These are phyloP conservation scores for Amanita molliuscula DNA, from an alignment of 768 basidiomycete genomes.

Conservation along the genomic window DNA sequence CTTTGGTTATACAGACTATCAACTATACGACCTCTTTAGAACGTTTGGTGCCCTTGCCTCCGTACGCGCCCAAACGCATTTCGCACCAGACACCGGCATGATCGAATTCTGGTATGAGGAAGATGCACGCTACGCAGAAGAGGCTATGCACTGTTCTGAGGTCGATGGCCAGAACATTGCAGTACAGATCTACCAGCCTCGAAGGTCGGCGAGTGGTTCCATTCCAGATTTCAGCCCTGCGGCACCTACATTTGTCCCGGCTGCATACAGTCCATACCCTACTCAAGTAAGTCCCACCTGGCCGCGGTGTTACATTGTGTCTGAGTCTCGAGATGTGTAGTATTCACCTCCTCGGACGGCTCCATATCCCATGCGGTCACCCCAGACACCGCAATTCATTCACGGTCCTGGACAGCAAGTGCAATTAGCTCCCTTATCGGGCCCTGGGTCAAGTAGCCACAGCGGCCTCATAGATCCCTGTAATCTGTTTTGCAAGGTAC, in stretches of 20 bases:
- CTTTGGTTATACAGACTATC: slow-evolving; percentile 49
- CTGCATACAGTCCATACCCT: slow-evolving; percentile 51
- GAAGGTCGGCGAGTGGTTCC: slow-evolving; percentile 39
- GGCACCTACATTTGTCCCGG: slow-evolving; percentile 71
- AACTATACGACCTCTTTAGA: slow-evolving; percentile 79
- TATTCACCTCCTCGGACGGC: slow-evolving; percentile 62
- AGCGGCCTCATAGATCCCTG: slow-evolving; percentile 87
- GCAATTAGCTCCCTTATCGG: slow-evolving; percentile 62
- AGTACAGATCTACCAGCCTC: slow-evolving; percentile 66
- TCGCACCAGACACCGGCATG: slow-evolving; percentile 68
- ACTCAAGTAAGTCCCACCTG: slow-evolving; percentile 32
- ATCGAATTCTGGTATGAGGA: slow-evolving; percentile 86
- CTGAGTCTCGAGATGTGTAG: slow-evolving; percentile 16
- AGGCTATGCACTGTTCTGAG: slow-evolving; percentile 76
- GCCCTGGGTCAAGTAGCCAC: slow-evolving; percentile 75
- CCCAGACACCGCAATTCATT: slow-evolving; percentile 47
- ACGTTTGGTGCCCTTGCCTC: slow-evolving; percentile 79
- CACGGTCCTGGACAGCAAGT: slow-evolving; percentile 90
- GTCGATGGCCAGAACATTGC: slow-evolving; percentile 79
- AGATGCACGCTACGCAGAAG: slow-evolving; percentile 70
- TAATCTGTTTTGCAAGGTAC: slow-evolving; percentile 82
- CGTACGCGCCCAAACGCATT: slow-evolving; percentile 60
- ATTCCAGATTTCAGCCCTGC: slow-evolving; percentile 60
- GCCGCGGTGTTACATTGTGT: background rate
- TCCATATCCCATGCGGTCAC: slow-evolving; percentile 34